phyloP scores from a whole-genome alignment of 345 rosid genomes.

The Populus euphratica region DNA sequence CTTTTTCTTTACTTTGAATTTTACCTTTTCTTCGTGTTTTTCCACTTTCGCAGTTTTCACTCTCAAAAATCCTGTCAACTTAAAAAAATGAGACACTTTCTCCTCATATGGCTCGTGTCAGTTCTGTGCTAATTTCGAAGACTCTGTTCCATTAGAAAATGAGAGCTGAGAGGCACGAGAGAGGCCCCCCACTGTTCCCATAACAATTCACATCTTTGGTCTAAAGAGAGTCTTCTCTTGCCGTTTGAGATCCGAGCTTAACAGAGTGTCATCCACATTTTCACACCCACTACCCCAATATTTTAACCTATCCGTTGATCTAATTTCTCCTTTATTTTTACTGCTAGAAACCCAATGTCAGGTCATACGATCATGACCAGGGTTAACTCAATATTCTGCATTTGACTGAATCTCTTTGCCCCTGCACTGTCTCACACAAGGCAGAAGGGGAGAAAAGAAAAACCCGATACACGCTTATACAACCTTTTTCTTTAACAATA shows the following conservation, averaged over 20 bases:
- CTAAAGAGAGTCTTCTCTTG: slow-evolving; percentile 23
- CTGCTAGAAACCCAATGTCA: slow-evolving; percentile 30
- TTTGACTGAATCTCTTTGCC: slow-evolving; percentile 31
- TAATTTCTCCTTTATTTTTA: neutral
- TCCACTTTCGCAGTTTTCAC: slow-evolving; percentile 29
- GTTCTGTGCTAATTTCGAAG: slow-evolving; percentile 12
- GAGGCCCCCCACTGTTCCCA: neutral
- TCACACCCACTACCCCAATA: slow-evolving; percentile 24
- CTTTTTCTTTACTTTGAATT: slow-evolving; percentile 19
- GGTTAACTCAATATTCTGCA: slow-evolving; percentile 5
- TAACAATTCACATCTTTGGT: slow-evolving; percentile 11
- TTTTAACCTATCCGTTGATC: slow-evolving; percentile 16
- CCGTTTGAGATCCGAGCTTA: slow-evolving; percentile 55
- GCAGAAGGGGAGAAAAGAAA: no score
- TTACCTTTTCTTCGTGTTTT: slow-evolving; percentile 7
- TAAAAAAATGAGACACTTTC: neutral
- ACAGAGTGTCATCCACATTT: slow-evolving; percentile 34
- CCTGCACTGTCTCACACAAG: neutral
- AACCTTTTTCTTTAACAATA: no score
- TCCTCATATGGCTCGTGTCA: slow-evolving; percentile 13
- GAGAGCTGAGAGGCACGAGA: slow-evolving; percentile 17
- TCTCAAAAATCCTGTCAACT: neutral
- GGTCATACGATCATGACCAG: slow-evolving; percentile 26
- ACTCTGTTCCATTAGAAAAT: neutral
- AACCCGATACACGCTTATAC: no score